Evolutionary conservation across 1,139 yeast species (phyloP), one percentile per base, ranked within the genome.

Genomic region (Suhomyces panamericanus): DNA sequence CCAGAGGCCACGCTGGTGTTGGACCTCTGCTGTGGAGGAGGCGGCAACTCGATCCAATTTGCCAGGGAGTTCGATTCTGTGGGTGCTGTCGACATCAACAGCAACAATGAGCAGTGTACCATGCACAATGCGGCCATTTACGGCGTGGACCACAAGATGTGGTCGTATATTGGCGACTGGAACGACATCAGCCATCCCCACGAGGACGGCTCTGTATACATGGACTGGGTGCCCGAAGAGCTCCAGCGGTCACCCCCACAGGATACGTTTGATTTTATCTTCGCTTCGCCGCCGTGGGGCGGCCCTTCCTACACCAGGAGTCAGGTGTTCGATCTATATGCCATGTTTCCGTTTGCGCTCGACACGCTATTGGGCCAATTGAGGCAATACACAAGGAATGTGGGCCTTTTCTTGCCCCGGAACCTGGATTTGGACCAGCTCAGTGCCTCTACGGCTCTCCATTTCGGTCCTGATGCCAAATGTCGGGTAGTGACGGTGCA

Each of bases 211-310:
- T 26, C 34, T 2, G 38, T 46, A 7, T 52, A 56, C 17, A 54
- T 53, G 7, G 57, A 54, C 34, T 70, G 75, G 75, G 57, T 65
- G 6, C 71, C 73, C 1, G 49, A 54, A 31, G 49, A 48, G 9
- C 54, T 51, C 33, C 51, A 57, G 37, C 43, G 36, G 28, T 45
- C 44, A 32, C 38, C 42, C 11, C 50, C 63, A 0, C 40, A 49
- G 12, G 46, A 54, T n/a, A 63, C 68, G 3, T 73, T 83, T 35
- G 95, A 87, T 56, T 75, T 87, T 37, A 73, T 86, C 6, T 91
- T 89, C 64, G 77, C 84, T 20, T 88, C 96, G 6, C 98, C 98
- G 0, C 98, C 98, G 0, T 93, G 99, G 99, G 98, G 98, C 13
- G 99, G 99, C 0, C 89, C 95, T 0, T 62, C 67, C 4, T 93